A percentile compares a stretch with the other conserved stretches of the same genome.
Conservation (phyloP, 306 rosid genomes). For the Lathyrus oleraceus region DNA sequence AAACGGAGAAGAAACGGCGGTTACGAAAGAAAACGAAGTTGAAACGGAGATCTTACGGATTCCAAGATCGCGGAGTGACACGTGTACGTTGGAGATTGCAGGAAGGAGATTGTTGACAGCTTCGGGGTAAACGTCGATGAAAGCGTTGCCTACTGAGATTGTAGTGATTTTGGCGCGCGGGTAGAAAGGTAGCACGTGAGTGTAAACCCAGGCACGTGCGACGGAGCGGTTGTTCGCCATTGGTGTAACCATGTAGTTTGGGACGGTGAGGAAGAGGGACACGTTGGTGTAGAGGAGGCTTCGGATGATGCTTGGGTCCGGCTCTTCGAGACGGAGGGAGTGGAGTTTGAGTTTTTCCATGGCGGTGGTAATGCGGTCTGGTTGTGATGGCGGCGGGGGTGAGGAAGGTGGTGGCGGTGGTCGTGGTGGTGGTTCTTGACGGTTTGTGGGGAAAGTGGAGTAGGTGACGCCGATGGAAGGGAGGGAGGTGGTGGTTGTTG, state of each 20-base stretch:
- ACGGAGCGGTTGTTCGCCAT: conserved; percentile 70
- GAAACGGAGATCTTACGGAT: conserved; percentile 70
- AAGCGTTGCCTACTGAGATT: conserved; percentile 81
- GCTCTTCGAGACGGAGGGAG: conserved; percentile 59
- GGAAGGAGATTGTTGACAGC: conserved; percentile 50
- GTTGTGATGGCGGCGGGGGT: conserved; percentile 21
- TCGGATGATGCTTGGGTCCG: conserved; percentile 61
- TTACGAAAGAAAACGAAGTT: conserved; percentile 70
- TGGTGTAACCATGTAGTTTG: conserved; percentile 56
- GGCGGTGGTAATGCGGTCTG: conserved; percentile 35
- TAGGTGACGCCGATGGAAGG: conserved; percentile 59
- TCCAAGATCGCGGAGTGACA: conserved; percentile 71
- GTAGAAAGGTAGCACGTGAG: conserved; percentile 74
- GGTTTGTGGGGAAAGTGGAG: conserved; percentile 35
- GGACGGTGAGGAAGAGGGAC: conserved; percentile 67
- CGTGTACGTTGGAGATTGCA: conserved; percentile 64
- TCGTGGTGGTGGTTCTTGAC: not conserved
- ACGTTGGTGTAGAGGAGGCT: conserved; percentile 71
- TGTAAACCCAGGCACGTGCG: conserved; percentile 69
- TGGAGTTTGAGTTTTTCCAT: conserved; percentile 43
- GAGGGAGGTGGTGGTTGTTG: conserved; percentile 36
- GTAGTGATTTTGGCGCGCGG: conserved; percentile 77
- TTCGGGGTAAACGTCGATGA: conserved; percentile 47
- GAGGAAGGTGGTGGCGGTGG: conserved; percentile 10
- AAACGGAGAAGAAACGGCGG: conserved; percentile 52